These are phyloP conservation scores for Polychaeton citri DNA, from an alignment of 2,329 filamentous ascomycete species.

Conservation along the genomic window DNA sequence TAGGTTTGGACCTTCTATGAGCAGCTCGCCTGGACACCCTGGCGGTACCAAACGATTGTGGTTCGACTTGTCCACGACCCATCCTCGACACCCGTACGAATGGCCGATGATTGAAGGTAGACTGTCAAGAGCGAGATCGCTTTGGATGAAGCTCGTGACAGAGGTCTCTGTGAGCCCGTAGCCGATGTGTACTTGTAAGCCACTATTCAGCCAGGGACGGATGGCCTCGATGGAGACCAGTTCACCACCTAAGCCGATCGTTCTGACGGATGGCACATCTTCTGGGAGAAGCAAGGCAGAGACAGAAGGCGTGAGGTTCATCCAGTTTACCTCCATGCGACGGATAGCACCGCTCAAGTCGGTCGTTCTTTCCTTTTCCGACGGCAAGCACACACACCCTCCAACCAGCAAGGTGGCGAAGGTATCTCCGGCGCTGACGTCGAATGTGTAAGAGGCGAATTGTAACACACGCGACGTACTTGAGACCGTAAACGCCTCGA, in stretches of 20 bases:
- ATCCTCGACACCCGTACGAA: too few relatives aligned
- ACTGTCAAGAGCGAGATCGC: too few relatives aligned
- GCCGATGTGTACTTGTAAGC: too few relatives aligned
- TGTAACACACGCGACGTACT: neutral
- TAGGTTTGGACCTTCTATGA: slow-evolving; percentile 30
- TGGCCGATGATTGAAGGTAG: too few relatives aligned
- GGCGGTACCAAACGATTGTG: slow-evolving; percentile 23
- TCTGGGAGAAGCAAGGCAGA: neutral
- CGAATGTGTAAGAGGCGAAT: neutral
- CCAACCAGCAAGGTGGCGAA: neutral
- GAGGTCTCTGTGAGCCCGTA: too few relatives aligned
- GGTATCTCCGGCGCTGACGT: neutral
- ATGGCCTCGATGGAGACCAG: too few relatives aligned
- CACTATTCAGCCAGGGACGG: too few relatives aligned
- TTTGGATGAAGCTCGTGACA: too few relatives aligned
- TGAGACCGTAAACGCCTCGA: too few relatives aligned
- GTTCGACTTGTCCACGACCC: slow-evolving; percentile 11
- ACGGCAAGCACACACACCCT: neutral
- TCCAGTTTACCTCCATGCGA: neutral
- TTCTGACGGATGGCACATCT: neutral
- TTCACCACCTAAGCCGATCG: neutral
- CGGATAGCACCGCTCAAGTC: neutral
- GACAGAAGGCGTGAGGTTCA: neutral
- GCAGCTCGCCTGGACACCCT: slow-evolving; percentile 31
- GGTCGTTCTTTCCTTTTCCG: neutral